Percentiles rank a stretch among this genome's conserved stretches.
Evolutionary conservation across 441 rosid species (phyloP).

Genomic region (Syzygium malaccense): DNA sequence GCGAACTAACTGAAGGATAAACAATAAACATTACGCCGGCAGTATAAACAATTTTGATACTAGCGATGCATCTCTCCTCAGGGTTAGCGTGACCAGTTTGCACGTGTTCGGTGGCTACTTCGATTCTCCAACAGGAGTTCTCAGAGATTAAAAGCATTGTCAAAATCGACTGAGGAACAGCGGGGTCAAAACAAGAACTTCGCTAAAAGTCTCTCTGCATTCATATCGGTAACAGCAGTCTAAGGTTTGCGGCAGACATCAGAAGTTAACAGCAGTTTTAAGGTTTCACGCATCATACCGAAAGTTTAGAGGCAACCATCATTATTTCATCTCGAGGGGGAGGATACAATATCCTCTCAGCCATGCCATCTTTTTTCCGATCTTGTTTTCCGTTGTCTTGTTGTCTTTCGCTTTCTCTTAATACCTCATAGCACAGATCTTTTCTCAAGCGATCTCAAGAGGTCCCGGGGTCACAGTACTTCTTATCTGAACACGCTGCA

Average conservation of each 20-base stretch:
- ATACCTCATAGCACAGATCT: background rate
- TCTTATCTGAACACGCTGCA: too few relatives aligned
- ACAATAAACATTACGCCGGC: too few relatives aligned
- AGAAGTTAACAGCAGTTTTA: background rate
- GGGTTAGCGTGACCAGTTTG: background rate
- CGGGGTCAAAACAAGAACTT: background rate
- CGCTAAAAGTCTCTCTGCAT: background rate
- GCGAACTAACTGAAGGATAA: rapidly evolving
- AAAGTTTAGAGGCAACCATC: background rate
- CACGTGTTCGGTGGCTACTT: background rate
- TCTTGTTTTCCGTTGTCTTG: rapidly evolving
- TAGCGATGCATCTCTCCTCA: background rate
- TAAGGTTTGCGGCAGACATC: background rate
- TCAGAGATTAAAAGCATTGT: background rate
- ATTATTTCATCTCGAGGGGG: background rate
- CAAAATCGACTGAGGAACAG: background rate
- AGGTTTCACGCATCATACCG: background rate
- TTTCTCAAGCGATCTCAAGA: rapidly evolving
- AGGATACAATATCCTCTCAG: background rate
- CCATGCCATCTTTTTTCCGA: background rate
- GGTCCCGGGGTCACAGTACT: rapidly evolving
- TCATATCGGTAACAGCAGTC: background rate
- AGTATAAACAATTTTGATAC: background rate
- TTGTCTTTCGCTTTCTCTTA: background rate
- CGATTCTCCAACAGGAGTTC: background rate